These are phyloP conservation scores for Ophiorrhiza pumila DNA, from an alignment of 257 asterid species.

Conservation along the genomic window DNA sequence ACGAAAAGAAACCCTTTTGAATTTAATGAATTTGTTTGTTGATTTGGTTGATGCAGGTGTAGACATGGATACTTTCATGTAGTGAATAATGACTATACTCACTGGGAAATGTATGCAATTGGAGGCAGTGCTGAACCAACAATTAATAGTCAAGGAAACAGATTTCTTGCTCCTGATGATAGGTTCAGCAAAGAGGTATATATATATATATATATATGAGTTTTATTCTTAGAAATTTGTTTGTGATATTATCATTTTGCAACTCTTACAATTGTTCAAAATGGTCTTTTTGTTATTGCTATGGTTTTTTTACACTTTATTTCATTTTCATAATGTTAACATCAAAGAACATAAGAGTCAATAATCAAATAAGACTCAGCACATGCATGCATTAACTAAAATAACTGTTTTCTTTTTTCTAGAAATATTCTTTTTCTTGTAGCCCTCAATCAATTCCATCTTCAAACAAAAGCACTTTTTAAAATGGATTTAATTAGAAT, in stretches of 20 bases:
- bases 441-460: too few relatives aligned
- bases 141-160: conserved; percentile 76
- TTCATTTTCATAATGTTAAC: conserved; percentile 12
- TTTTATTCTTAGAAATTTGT: too few relatives aligned
- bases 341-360: conserved; percentile 1
- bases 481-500: too few relatives aligned
- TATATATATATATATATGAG: too few relatives aligned
- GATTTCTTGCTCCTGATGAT: conserved; percentile 63
- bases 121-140: conserved; percentile 90
- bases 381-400: conserved; percentile 24
- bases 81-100: conserved; percentile 86
- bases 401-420: neutral
- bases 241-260: too few relatives aligned
- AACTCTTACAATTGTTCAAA: too few relatives aligned
- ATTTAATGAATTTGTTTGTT: neutral
- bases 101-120: conserved; percentile 92
- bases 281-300: neutral
- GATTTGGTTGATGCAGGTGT: conserved; percentile 50
- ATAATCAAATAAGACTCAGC: neutral
- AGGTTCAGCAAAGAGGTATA: conserved; percentile 63
- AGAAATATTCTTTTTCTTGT: neutral
- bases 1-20: neutral
- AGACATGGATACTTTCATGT: conserved; percentile 88
- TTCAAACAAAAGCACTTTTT: too few relatives aligned
- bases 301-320: neutral